phyloP scores from a whole-genome alignment of 192 early-diverging fungal species.

The Backusella mclennaniae region DNA sequence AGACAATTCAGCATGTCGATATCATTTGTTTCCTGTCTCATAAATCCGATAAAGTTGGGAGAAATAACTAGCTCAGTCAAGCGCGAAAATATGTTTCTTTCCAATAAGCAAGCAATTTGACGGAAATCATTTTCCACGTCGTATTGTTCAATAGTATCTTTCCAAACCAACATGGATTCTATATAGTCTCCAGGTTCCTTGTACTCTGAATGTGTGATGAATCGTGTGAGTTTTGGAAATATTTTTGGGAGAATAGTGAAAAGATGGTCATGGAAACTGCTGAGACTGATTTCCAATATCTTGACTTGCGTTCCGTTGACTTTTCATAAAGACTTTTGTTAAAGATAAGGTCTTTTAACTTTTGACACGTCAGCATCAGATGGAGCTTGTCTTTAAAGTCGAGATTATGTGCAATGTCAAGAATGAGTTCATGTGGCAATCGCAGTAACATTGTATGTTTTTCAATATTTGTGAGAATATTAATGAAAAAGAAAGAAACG shows the following conservation, averaged over 20 bases:
- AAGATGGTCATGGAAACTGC: neutral
- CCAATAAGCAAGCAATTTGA: neutral
- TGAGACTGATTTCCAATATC: neutral
- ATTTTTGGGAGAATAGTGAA: neutral
- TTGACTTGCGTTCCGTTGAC: neutral
- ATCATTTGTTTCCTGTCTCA: neutral
- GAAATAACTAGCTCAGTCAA: neutral
- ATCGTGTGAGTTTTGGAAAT: neutral
- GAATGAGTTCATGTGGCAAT: neutral
- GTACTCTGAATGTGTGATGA: neutral
- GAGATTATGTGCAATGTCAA: neutral
- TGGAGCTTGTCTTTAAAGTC: neutral
- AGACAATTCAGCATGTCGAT: neutral
- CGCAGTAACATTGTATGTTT: neutral
- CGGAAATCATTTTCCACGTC: neutral
- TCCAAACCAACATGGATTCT: neutral
- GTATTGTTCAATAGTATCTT: neutral
- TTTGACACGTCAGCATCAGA: neutral
- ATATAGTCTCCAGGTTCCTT: neutral
- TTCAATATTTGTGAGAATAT: too few species aligned
- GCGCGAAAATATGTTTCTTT: neutral
- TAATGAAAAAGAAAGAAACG: neutral
- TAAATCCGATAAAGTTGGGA: neutral
- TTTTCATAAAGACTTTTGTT: neutral
- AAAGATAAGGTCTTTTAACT: neutral